These are phyloP conservation scores for Ophiocordyceps polyrhachis-furcata DNA, from an alignment of 2,329 filamentous ascomycete species.

Conservation along the genomic window DNA sequence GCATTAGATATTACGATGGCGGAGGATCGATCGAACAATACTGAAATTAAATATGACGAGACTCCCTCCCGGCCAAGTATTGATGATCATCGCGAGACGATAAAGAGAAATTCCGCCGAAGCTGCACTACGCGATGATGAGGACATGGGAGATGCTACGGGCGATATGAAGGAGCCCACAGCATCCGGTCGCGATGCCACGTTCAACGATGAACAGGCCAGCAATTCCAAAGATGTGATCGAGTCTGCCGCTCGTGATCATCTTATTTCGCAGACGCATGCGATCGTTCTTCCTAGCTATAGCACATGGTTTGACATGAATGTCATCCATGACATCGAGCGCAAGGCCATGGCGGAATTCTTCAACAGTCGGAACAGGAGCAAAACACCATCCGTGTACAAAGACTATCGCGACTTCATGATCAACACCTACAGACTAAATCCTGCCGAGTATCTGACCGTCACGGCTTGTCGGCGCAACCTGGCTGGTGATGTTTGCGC, in stretches of 20 bases:
- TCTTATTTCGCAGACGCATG: slow-evolving; percentile 80
- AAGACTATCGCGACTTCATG: slow-evolving; percentile 99
- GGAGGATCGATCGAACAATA: slow-evolving; percentile 24
- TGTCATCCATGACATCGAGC: slow-evolving; percentile 73
- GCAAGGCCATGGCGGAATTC: slow-evolving; percentile 89
- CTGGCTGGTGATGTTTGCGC: slow-evolving; percentile 94
- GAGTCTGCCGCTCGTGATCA: slow-evolving; percentile 83
- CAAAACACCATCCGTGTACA: slow-evolving; percentile 94
- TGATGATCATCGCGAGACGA: slow-evolving; percentile 53
- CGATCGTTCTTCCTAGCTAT: slow-evolving; percentile 93
- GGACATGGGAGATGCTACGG: slow-evolving; percentile 55
- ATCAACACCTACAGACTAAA: slow-evolving; percentile 97
- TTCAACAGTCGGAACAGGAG: slow-evolving; percentile 97
- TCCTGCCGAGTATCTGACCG: slow-evolving; percentile 87
- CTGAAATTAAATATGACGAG: slow-evolving; percentile 40
- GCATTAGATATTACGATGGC: slow-evolving; percentile 41
- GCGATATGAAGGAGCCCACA: slow-evolving; percentile 30
- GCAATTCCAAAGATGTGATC: slow-evolving; percentile 59
- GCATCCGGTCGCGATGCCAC: slow-evolving; percentile 22
- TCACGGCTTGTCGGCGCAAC: slow-evolving; percentile 89
- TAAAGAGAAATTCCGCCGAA: slow-evolving; percentile 37
- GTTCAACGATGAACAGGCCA: slow-evolving; percentile 33
- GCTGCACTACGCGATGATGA: slow-evolving; percentile 50
- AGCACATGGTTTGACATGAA: slow-evolving; percentile 99
- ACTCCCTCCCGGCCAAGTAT: slow-evolving; percentile 36